phyloP scores from a whole-genome alignment of 768 basidiomycete genomes.

The Mycena rosella region DNA sequence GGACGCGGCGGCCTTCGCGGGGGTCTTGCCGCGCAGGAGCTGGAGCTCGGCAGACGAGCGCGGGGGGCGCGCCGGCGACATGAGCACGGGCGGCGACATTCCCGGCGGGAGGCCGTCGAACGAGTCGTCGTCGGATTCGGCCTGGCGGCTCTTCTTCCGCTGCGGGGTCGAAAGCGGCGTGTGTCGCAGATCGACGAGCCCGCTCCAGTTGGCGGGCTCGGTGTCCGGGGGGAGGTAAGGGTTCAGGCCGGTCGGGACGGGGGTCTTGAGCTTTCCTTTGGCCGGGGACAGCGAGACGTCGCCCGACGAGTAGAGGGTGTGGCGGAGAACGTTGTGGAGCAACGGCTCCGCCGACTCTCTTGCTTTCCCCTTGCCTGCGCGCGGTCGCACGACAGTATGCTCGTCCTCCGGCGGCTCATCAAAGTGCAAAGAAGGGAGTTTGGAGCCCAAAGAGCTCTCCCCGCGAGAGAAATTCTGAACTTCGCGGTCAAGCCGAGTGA shows the following conservation, averaged over 20 bases:
- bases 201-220: slow-evolving; percentile 72
- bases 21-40: slow-evolving; percentile 69
- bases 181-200: slow-evolving; percentile 78
- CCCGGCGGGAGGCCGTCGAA: slow-evolving; percentile 67
- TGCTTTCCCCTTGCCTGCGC: slow-evolving; percentile 59
- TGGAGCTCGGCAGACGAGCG: slow-evolving; percentile 63
- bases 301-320: slow-evolving; percentile 57
- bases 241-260: slow-evolving; percentile 66
- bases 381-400: slow-evolving; percentile 35
- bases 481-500: slow-evolving; percentile 74
- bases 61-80: slow-evolving; percentile 67
- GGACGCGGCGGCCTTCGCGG: slow-evolving; percentile 77
- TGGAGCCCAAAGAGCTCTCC: slow-evolving; percentile 45
- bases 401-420: slow-evolving; percentile 33
- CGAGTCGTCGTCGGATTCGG: slow-evolving; percentile 61
- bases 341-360: slow-evolving; percentile 57
- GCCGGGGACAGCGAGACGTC: slow-evolving; percentile 53
- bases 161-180: slow-evolving; percentile 63
- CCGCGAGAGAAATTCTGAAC: slow-evolving; percentile 67
- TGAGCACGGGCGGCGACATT: slow-evolving; percentile 70
- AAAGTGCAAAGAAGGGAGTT: slow-evolving; percentile 37
- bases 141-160: slow-evolving; percentile 47
- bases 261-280: slow-evolving; percentile 67
- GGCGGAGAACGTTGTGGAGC: slow-evolving; percentile 64
- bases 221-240: slow-evolving; percentile 70